phyloP scores from a whole-genome alignment of 257 asterid genomes.

The Datura wrightii region DNA sequence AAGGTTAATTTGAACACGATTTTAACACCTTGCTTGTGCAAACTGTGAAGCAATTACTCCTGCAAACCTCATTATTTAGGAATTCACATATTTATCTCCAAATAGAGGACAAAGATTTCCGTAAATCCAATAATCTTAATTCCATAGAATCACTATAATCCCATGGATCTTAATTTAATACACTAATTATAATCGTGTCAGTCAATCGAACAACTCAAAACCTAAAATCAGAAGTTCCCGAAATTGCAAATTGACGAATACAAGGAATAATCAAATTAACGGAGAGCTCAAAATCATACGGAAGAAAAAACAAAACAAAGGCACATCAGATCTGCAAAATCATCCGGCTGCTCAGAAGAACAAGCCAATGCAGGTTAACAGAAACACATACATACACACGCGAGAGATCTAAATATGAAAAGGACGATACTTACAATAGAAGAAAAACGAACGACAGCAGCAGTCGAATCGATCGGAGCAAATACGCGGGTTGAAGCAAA shows the following conservation, averaged over 20 bases:
- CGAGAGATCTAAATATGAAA: background rate
- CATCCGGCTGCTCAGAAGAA: background rate
- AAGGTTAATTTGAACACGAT: background rate
- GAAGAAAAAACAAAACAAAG: background rate
- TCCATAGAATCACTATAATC: constrained; percentile 7
- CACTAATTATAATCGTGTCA: background rate
- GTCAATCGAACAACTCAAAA: background rate
- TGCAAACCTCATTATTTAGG: background rate
- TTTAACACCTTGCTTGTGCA: background rate
- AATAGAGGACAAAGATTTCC: background rate
- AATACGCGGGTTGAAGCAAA: background rate
- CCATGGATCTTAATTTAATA: background rate
- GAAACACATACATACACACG: background rate
- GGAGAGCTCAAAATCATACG: background rate
- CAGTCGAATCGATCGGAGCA: constrained; percentile 32
- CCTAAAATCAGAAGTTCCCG: background rate
- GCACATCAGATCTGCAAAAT: constrained; percentile 38
- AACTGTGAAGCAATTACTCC: background rate
- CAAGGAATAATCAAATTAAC: background rate
- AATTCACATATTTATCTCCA: background rate
- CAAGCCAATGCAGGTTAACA: background rate
- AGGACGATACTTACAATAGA: constrained; percentile 34
- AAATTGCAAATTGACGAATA: background rate
- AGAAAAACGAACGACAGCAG: constrained; percentile 2
- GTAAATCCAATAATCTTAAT: background rate